These are phyloP conservation scores for Protomyces pachydermus DNA, from an alignment of 1,139 yeast species.

Conservation along the genomic window DNA sequence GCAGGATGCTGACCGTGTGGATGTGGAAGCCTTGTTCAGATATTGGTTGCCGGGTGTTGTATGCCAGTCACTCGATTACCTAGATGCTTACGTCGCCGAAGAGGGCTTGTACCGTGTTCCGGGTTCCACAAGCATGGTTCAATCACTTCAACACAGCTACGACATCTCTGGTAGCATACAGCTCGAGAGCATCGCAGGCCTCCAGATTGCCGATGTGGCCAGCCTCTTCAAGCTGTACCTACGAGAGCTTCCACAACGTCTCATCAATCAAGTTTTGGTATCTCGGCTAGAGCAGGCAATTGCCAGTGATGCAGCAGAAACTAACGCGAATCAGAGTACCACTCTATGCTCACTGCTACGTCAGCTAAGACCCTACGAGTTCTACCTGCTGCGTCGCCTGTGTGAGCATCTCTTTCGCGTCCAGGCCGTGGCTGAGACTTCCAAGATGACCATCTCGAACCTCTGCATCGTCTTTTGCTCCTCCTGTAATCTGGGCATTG, in stretches of 20 bases:
- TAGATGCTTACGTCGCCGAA: constrained; percentile 29
- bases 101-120: constrained; percentile 32
- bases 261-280: constrained; percentile 53
- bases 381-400: constrained; percentile 36
- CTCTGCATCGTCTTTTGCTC: constrained; percentile 38
- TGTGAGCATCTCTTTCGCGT: constrained; percentile 35
- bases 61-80: constrained; percentile 26
- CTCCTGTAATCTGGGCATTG: constrained; percentile 19
- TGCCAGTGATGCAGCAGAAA: constrained; percentile 34
- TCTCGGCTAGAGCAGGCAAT: constrained; percentile 45
- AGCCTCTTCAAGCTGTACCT: constrained; percentile 70
- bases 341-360: constrained; percentile 39
- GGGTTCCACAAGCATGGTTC: constrained; percentile 26
- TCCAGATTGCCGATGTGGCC: constrained; percentile 50
- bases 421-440: constrained; percentile 29
- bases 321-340: constrained; percentile 33
- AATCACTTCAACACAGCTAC: constrained; percentile 8
- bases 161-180: constrained; percentile 3
- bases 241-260: constrained; percentile 47
- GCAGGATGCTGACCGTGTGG: not conserved
- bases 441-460: constrained; percentile 36
- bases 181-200: not conserved
- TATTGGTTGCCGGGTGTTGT: constrained; percentile 31
- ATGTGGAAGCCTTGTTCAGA: not conserved
- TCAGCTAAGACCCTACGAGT: constrained; percentile 34